These are phyloP conservation scores for Colletotrichum karsti DNA, from an alignment of 2,329 filamentous ascomycete genomes.

Conservation along the genomic window DNA sequence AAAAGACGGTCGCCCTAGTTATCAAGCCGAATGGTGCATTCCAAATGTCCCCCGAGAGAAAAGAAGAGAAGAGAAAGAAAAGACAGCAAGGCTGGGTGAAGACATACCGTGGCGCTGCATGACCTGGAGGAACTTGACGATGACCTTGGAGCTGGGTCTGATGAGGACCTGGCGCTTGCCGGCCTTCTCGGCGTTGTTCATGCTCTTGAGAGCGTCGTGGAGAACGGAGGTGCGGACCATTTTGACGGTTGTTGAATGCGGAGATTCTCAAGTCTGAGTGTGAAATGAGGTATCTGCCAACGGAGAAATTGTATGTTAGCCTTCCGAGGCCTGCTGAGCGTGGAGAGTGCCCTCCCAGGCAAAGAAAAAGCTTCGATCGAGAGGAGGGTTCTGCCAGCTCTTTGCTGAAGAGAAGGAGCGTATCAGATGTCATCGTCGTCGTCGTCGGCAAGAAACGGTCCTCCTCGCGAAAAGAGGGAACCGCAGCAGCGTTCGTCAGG, in stretches of 20 bases:
- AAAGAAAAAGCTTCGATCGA: constrained; percentile 36
- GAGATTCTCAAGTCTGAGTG: constrained; percentile 82
- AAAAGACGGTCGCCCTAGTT: constrained; percentile 97
- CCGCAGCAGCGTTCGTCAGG: constrained; percentile 4
- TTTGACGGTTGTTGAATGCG: constrained; percentile 69
- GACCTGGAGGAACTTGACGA: constrained; percentile 98
- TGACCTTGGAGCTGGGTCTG: constrained; percentile 98
- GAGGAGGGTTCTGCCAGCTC: constrained; percentile 76
- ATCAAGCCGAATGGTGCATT: constrained; percentile 87
- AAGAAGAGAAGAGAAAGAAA: background rate
- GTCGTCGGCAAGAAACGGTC: constrained; percentile 34
- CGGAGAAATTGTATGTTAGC: constrained; percentile 60
- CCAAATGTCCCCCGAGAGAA: background rate
- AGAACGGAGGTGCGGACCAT: constrained; percentile 99
- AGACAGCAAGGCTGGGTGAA: background rate
- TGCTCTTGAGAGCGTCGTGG: constrained; percentile 98
- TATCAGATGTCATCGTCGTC: constrained; percentile 53
- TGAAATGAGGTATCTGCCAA: constrained; percentile 72
- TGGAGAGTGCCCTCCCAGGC: constrained; percentile 73
- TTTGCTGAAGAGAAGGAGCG: constrained; percentile 69
- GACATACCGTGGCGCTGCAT: constrained; percentile 99
- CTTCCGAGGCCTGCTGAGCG: constrained; percentile 67
- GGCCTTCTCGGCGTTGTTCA: constrained; percentile 99
- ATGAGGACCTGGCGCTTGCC: constrained; percentile 99
- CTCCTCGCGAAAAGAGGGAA: background rate